phyloP scores from a whole-genome alignment of 331 rosid genomes.

The Pyrus hybrid region DNA sequence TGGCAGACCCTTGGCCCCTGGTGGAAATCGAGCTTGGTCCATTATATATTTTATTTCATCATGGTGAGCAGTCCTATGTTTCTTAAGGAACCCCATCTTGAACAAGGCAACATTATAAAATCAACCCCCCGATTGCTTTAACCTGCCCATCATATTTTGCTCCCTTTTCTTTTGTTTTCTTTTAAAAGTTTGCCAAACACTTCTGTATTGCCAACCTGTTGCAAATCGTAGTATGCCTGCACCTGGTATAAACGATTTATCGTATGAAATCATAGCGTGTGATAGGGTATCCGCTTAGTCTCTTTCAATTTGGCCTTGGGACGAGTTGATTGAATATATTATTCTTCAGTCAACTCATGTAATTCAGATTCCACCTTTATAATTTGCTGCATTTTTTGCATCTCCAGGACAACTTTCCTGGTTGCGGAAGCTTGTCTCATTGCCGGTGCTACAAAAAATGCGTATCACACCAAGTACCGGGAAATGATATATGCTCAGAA shows the following conservation, averaged over 20 bases:
- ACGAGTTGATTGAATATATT: background rate
- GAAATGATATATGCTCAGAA: constrained; percentile 65
- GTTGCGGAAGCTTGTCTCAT: constrained; percentile 85
- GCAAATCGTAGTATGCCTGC: too few relatives aligned
- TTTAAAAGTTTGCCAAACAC: background rate
- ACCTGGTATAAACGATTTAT: too few relatives aligned
- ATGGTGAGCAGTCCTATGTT: constrained; percentile 39
- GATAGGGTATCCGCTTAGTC: background rate
- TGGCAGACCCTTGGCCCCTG: constrained; percentile 80
- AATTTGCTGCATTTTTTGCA: background rate
- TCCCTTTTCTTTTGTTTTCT: background rate
- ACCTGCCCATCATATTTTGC: background rate
- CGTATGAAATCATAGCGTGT: too few relatives aligned
- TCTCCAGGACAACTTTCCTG: constrained; percentile 62
- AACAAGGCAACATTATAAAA: background rate
- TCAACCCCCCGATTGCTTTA: background rate
- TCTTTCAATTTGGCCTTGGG: background rate
- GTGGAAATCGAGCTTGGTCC: constrained; percentile 84
- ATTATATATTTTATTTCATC: constrained; percentile 73
- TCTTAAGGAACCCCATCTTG: background rate
- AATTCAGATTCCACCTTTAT: background rate
- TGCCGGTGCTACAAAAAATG: constrained; percentile 90
- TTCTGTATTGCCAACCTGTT: background rate
- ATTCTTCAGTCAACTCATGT: background rate
- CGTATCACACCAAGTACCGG: constrained; percentile 89